Evolutionary conservation across 352 stramenopile genomes (phyloP).

Genomic region (Globisporangium yorkense): DNA sequence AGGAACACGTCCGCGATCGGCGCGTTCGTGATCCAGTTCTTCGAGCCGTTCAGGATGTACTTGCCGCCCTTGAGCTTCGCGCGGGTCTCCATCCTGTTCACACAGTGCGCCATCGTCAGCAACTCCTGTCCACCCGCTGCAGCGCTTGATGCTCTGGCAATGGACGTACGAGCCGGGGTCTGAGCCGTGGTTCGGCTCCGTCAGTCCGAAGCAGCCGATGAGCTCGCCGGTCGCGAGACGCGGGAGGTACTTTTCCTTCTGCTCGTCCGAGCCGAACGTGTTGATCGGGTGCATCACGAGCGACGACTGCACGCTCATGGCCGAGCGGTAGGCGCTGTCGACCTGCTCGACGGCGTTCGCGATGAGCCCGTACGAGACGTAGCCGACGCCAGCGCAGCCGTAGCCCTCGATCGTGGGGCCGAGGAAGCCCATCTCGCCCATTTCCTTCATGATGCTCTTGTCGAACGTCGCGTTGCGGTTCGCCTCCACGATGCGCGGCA

Average conservation of each 20-base stretch:
- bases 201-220: conserved; percentile 98
- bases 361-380: conserved; percentile 97
- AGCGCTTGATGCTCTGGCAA: not conserved
- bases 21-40: conserved; percentile 97
- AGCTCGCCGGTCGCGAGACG: conserved; percentile 92
- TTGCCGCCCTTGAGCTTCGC: conserved; percentile 82
- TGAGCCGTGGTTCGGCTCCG: conserved; percentile 96
- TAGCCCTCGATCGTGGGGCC: conserved; percentile 94
- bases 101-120: not conserved
- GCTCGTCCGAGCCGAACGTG: conserved; percentile 93
- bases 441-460: conserved; percentile 91
- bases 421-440: conserved; percentile 93
- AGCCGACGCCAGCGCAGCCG: conserved; percentile 91
- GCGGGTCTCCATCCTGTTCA: conserved; percentile 91
- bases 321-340: conserved; percentile 95
- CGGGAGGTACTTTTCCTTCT: conserved; percentile 97
- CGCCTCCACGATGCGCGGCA: conserved; percentile 91
- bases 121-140: not conserved
- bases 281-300: conserved; percentile 99
- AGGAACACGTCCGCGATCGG: conserved; percentile 97
- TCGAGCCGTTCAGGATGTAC: conserved; percentile 95
- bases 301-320: conserved; percentile 97
- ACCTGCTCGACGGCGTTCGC: conserved; percentile 95
- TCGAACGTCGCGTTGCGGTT: conserved; percentile 95
- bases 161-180: conserved; percentile 85